Percentiles rank a stretch among this genome's conserved stretches.
Conservation (phyloP, 768 basidiomycete genomes). For the Holtermanniella nyarrowii region DNA sequence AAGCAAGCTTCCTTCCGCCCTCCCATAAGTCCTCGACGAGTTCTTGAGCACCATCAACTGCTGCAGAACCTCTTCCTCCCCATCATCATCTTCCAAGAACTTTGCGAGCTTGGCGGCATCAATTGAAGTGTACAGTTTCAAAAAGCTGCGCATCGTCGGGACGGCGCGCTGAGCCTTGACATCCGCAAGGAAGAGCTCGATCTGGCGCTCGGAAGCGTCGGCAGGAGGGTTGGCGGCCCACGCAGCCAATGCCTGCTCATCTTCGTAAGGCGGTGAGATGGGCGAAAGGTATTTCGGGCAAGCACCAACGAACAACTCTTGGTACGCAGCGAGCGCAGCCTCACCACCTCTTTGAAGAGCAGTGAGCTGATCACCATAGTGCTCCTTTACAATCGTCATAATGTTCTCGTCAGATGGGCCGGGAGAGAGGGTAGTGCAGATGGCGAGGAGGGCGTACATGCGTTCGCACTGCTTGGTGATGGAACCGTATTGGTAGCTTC, state of each 20-base stretch:
- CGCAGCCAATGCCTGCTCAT: constrained; percentile 52
- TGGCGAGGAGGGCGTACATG: constrained; percentile 92
- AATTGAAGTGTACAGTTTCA: constrained; percentile 90
- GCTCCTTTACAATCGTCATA: constrained; percentile 82
- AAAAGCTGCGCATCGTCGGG: constrained; percentile 76
- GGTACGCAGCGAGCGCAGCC: constrained; percentile 67
- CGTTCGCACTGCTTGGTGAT: constrained; percentile 96
- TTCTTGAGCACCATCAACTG: constrained; percentile 97
- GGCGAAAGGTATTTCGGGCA: constrained; percentile 96
- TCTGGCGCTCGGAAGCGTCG: constrained; percentile 76
- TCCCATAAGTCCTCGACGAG: constrained; percentile 55
- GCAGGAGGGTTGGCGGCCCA: constrained; percentile 44
- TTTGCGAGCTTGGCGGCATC: constrained; percentile 82
- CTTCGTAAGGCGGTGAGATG: constrained; percentile 88
- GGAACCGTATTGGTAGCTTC: constrained; percentile 94
- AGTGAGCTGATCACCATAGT: constrained; percentile 79
- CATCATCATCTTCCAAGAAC: constrained; percentile 52
- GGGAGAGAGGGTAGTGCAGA: constrained; percentile 86
- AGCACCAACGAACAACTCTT: constrained; percentile 86
- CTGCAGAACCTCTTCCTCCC: constrained; percentile 89
- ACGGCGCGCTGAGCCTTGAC: constrained; percentile 65
- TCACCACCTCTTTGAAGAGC: constrained; percentile 68
- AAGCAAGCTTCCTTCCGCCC: constrained; percentile 48
- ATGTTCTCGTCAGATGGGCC: constrained; percentile 90
- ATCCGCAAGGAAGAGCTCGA: constrained; percentile 71